Percentiles rank a stretch among this genome's conserved stretches.
These are phyloP conservation scores for Tuber magnatum DNA, from an alignment of 495 filamentous ascomycete genomes.

Conservation along the genomic window DNA sequence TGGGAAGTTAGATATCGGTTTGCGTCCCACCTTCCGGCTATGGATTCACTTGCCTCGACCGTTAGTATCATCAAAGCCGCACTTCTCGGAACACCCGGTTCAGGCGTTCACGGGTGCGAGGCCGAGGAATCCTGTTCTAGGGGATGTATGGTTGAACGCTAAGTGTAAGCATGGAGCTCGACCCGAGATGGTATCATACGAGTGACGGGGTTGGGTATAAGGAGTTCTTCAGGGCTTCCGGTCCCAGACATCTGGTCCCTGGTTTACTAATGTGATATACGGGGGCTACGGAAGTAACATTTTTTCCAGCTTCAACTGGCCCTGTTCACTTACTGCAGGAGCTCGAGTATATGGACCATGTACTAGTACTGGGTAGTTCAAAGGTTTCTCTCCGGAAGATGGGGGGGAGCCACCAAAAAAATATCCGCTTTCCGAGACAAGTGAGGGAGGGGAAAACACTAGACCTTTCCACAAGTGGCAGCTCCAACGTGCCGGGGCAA, in stretches of 20 bases:
- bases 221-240: too few species aligned
- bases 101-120: too few species aligned
- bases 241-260: background rate
- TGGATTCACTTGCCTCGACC: background rate
- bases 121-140: background rate
- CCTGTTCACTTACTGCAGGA: background rate
- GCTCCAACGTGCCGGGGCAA: background rate
- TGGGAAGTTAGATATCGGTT: background rate
- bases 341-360: background rate
- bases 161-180: background rate
- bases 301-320: background rate
- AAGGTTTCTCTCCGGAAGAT: background rate
- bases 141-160: background rate
- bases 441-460: too few species aligned
- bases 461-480: background rate
- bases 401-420: background rate
- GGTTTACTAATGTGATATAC: background rate
- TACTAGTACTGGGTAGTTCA: background rate
- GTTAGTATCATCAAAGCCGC: background rate
- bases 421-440: background rate
- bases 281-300: background rate
- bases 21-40: background rate
- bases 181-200: background rate
- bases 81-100: background rate
- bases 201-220: background rate